Base-by-base conservation (phyloP, 805 yeast species). In the Barnettozyma wickerhamii region DNA sequence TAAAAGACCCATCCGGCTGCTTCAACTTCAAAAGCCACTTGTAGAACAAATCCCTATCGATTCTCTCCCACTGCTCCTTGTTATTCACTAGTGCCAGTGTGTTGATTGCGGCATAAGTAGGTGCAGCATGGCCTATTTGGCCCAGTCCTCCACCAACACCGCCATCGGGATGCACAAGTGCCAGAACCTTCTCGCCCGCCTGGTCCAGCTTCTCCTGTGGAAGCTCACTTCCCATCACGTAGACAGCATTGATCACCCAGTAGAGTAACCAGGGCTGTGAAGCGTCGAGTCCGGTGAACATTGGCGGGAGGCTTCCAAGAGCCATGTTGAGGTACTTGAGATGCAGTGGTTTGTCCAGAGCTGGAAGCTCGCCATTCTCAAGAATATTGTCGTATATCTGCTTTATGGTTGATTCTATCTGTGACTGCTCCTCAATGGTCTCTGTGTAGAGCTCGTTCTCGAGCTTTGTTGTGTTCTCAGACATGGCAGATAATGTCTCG, bases 211-310 rank as follows among this genome's bases (percentile, higher is more conserved):
- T 47, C 2, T 53, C 58, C 17, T 45, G 51, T 2, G 48, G 42
- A 2, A 66, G 43, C 3, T 40, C 45, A 3, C 26, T 61, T 2
- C 71, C 71, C 21, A 82, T 47, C 1, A 78, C 40, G 3, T 58
- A 50, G 33, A 71, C 51, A 0, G 81, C 69, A 56, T 87, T 88
- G 33, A 75, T 56, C 6, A 82, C 63, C 99, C 99, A 93, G 58
- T 84, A 91, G 1, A 85, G 43, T 54, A 91, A 64, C 98, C 98
- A 93, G 0, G 95, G 80, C 45, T 83, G 89, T n/a, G 93, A 84
- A 0, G 97, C 93, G 60, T 91, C 97, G 35, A 87, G 66, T 0
- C 72, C 72, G 4, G 59, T 41, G 42, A 58, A 49, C 42, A 45
- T 32, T 17, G 41, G 30, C 2, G 60, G 60, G 6, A 56, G 29